A percentile compares a stretch with the other conserved stretches of the same genome.
Conservation (phyloP, 176 grass and related monocot genomes). For the Oryza punctata region DNA sequence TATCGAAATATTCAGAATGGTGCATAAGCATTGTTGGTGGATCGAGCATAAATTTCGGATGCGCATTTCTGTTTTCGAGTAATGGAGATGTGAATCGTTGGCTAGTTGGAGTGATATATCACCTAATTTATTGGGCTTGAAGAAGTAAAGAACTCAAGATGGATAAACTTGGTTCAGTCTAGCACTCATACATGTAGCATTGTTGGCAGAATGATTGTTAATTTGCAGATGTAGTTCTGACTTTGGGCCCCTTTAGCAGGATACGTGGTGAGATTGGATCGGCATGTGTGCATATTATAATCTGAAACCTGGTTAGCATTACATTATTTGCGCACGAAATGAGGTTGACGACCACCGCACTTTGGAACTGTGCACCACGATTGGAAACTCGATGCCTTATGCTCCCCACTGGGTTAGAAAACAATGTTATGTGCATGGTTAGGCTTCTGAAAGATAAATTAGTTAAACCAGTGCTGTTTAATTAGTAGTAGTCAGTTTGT, state of each 20-base stretch:
- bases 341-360: neutral
- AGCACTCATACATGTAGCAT: neutral
- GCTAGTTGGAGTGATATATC: neutral
- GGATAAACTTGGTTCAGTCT: neutral
- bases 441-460: neutral
- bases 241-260: neutral
- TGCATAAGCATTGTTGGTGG: neutral
- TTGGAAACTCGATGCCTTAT: constrained; percentile 29
- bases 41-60: neutral
- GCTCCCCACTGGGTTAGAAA: constrained; percentile 14
- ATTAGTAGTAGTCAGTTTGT: neutral
- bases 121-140: neutral
- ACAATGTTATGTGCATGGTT: neutral
- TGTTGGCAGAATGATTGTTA: neutral
- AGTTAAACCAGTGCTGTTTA: neutral
- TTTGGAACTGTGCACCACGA: neutral
- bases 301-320: neutral
- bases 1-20: neutral
- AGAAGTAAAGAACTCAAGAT: neutral
- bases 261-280: constrained; percentile 14
- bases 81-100: neutral
- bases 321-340: neutral
- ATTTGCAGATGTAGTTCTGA: neutral
- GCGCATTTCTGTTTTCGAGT: neutral
- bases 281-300: constrained; percentile 15